Conservation (phyloP, 1,284 basidiomycete genomes). For the Microbotryum violaceum region DNA sequence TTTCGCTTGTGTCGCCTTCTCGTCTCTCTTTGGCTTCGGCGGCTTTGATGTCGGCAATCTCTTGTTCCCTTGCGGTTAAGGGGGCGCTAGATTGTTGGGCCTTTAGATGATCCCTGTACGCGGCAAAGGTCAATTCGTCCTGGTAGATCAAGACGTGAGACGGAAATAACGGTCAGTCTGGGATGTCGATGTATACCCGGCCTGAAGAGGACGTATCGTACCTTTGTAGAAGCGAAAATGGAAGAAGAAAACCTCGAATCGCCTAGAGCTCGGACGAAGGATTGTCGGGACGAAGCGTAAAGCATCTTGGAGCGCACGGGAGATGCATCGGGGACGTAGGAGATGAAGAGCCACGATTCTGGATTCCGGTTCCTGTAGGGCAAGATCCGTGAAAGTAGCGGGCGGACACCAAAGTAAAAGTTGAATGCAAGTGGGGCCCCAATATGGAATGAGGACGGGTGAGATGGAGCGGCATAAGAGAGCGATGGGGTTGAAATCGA, state of each 20-base stretch:
- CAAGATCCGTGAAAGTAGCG: not conserved
- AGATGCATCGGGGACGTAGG: constrained; percentile 25
- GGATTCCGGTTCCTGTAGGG: not conserved
- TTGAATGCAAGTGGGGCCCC: not conserved
- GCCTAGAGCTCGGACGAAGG: constrained; percentile 66
- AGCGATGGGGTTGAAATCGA: too few relatives aligned
- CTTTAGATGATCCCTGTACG: constrained; percentile 66
- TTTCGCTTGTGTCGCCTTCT: not conserved
- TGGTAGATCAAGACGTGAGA: constrained; percentile 9
- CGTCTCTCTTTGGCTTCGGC: constrained; percentile 50
- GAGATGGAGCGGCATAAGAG: too few relatives aligned
- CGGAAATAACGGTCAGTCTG: not conserved
- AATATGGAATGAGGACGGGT: not conserved
- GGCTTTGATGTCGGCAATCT: constrained; percentile 63
- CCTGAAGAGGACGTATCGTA: constrained; percentile 42
- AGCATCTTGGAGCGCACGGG: constrained; percentile 58
- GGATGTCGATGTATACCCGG: not conserved
- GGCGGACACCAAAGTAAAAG: not conserved
- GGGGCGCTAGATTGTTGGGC: constrained; percentile 69
- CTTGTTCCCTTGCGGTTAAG: constrained; percentile 67
- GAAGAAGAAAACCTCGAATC: constrained; percentile 66
- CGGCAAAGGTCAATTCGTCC: constrained; percentile 44
- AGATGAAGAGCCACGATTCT: constrained; percentile 17
- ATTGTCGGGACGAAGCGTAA: constrained; percentile 73
- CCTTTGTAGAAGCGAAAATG: constrained; percentile 70